Conservation (phyloP, 306 rosid species). For the Pterocarpus santalinus region DNA sequence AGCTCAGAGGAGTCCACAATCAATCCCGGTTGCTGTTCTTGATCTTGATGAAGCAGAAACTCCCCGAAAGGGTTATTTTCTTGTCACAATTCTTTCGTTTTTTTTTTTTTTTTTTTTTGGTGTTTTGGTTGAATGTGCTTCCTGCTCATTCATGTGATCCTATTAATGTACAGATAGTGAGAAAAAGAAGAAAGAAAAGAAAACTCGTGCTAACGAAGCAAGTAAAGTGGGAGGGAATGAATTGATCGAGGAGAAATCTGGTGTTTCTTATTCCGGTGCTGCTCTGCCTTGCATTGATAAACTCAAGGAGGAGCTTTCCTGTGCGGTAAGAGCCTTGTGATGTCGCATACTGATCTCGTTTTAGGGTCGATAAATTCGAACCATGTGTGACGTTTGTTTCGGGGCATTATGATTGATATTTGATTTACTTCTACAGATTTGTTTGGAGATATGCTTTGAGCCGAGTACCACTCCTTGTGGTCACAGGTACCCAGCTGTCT, state of each 20-base stretch:
- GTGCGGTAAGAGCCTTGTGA: constrained; percentile 72
- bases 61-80: constrained; percentile 57
- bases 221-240: constrained; percentile 53
- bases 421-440: constrained; percentile 64
- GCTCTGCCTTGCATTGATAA: constrained; percentile 81
- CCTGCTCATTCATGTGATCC: background rate
- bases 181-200: constrained; percentile 51
- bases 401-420: background rate
- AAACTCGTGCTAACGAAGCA: constrained; percentile 41
- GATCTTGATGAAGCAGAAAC: constrained; percentile 75
- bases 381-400: background rate
- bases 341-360: background rate
- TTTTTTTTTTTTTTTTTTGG: background rate
- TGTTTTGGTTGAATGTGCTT: constrained; percentile 1
- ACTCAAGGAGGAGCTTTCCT: constrained; percentile 94
- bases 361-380: background rate
- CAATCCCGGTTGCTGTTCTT: constrained; percentile 66
- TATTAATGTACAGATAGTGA: constrained; percentile 51
- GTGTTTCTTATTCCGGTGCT: constrained; percentile 48
- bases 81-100: background rate
- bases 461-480: constrained; percentile 98
- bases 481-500: constrained; percentile 69
- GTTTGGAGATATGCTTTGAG: constrained; percentile 94
- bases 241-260: constrained; percentile 40
- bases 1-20: constrained; percentile 59